Percentiles rank a stretch among this genome's conserved stretches.
phyloP scores from a whole-genome alignment of 2,329 filamentous ascomycete species.

The Colletotrichum sublineola region DNA sequence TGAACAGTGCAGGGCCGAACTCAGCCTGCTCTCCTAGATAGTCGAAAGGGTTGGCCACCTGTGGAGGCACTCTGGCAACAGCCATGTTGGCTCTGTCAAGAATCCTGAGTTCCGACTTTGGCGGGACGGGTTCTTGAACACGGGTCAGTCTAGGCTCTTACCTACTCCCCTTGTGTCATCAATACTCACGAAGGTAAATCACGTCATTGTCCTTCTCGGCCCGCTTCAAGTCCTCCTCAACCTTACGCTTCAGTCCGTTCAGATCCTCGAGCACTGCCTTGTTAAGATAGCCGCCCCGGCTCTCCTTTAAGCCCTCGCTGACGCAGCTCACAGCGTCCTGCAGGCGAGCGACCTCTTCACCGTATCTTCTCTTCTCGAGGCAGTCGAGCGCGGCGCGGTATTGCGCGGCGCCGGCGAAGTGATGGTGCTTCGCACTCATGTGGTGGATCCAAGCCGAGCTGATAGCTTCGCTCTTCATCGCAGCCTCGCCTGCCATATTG shows the following conservation, averaged over 20 bases:
- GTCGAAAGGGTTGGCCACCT: conserved; percentile 84
- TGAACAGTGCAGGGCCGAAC: conserved; percentile 87
- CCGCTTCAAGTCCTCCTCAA: conserved; percentile 88
- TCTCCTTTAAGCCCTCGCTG: conserved; percentile 88
- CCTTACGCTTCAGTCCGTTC: conserved; percentile 83
- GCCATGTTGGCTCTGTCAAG: conserved; percentile 94
- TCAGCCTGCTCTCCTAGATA: conserved; percentile 84
- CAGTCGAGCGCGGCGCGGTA: conserved; percentile 92
- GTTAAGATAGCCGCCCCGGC: conserved; percentile 79
- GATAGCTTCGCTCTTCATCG: conserved; percentile 88
- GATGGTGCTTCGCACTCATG: conserved; percentile 95
- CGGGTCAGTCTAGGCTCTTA: conserved; percentile 48
- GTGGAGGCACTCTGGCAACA: conserved; percentile 79
- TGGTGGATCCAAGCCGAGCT: conserved; percentile 98
- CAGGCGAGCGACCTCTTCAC: conserved; percentile 91
- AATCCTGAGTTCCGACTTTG: conserved; percentile 87
- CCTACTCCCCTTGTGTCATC: not conserved
- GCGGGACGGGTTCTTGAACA: conserved; percentile 77
- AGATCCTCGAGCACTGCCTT: conserved; percentile 86
- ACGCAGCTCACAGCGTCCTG: conserved; percentile 86
- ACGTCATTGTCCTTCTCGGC: conserved; percentile 97
- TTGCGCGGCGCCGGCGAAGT: conserved; percentile 95
- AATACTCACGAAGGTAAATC: conserved; percentile 81
- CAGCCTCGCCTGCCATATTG: conserved; percentile 84
- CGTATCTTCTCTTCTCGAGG: conserved; percentile 92